Evolutionary conservation across 2,329 filamentous ascomycete species (phyloP), one percentile per base, ranked within the genome.

Genomic region (Thermoascus crustaceus): DNA sequence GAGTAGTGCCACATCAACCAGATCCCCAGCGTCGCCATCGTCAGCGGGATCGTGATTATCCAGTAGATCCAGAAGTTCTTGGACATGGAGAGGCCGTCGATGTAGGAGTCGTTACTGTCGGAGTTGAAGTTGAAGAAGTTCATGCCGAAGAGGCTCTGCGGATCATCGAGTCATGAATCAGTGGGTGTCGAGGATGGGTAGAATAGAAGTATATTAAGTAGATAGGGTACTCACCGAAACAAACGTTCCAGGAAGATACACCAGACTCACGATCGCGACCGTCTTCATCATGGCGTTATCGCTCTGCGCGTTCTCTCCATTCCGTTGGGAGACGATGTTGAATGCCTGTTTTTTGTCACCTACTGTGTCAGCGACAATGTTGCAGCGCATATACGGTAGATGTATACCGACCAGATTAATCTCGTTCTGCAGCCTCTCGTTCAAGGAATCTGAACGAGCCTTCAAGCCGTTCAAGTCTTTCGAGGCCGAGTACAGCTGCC

Each of bases 101-200:
- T 1, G 4, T 38, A 10, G 2, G 29, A 19, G 10, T 10, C 16
- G 10, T 29, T 30, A 0, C 42, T 34, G 3, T 43, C 41, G 8
- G 46, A 33, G 3, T 44, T 35, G 13, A 54, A 47, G 21, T 53
- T 45, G 42, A 60, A 60, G 34, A 61, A 61, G 13, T 53, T 55
- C 29, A 53, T 58, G 9, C 57, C 55, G 41, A 60, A 61, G 19
- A 61, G 33, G 11, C 50, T 53, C 52, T 55, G 18, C 7, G n/a
- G 19, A 4, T 10, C n/a, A n/a, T n/a, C n/a, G n/a, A n/a, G 11
- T n/a, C 7, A 6, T 7, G 21, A 7, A n/a, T 23, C n/a, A 23
- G 21, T 7, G 6, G 13, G 13, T 29, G 26, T 29, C 6, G 7
- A 18, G n/a, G 7, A 21, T 19, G 8, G 18, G 24, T 14, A 35